These are phyloP conservation scores for Zygosaccharomyces sapae DNA, from an alignment of 1,139 yeast genomes.

Conservation along the genomic window DNA sequence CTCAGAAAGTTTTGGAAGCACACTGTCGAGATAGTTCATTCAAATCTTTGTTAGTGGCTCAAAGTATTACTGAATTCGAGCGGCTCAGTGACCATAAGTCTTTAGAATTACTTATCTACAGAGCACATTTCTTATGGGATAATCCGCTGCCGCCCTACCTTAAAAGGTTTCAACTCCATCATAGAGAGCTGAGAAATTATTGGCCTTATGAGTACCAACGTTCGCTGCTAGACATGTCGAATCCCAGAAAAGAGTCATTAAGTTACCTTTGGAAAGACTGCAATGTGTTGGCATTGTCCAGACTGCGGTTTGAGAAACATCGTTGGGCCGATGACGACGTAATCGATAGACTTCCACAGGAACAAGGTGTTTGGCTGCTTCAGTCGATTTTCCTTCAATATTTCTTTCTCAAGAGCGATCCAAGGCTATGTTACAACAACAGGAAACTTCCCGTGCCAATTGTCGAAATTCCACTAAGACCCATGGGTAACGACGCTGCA, in stretches of 20 bases:
- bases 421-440: conserved; percentile 19
- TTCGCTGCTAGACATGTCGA: conserved; percentile 14
- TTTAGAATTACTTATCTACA: conserved; percentile 17
- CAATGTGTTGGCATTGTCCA: conserved; percentile 11
- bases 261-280: conserved; percentile 18
- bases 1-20: conserved; percentile 11
- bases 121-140: conserved; percentile 17
- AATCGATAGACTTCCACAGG: conserved; percentile 6
- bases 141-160: conserved; percentile 17
- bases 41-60: conserved; percentile 1
- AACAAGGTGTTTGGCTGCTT: conserved; percentile 14
- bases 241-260: conserved; percentile 16
- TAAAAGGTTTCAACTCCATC: conserved; percentile 12
- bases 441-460: conserved; percentile 21
- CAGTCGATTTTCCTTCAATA: conserved; percentile 19
- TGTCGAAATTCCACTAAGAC: conserved; percentile 26
- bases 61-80: not conserved
- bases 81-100: conserved; percentile 6
- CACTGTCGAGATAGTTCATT: conserved; percentile 5
- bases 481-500: conserved; percentile 24
- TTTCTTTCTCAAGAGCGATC: conserved; percentile 18
- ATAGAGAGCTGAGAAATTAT: conserved; percentile 16
- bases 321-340: conserved; percentile 11
- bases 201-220: conserved; percentile 26
- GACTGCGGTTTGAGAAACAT: conserved; percentile 14